These are phyloP conservation scores for Paraphoma sp. DNA, from an alignment of 2,329 filamentous ascomycete species.

Conservation along the genomic window DNA sequence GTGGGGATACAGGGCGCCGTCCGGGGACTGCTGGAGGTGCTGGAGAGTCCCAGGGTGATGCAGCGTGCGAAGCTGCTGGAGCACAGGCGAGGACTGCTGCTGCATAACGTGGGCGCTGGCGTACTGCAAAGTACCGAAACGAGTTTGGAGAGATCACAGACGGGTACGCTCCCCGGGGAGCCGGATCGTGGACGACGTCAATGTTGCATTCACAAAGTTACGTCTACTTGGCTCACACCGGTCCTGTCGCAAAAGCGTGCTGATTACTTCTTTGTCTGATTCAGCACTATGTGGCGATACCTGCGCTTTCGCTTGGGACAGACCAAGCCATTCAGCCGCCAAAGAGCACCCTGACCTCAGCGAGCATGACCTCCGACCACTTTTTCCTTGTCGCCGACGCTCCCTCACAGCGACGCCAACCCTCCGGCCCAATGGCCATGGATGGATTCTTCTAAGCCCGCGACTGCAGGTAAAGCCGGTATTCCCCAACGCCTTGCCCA, in stretches of 20 bases:
- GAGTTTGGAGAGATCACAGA: neutral
- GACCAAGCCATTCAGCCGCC: constrained; percentile 10
- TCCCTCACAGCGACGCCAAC: constrained; percentile 18
- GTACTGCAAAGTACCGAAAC: neutral
- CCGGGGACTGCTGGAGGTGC: constrained; percentile 37
- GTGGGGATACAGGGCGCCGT: constrained; percentile 29
- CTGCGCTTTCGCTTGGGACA: constrained; percentile 22
- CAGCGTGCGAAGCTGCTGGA: constrained; percentile 30
- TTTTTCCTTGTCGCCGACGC: constrained; percentile 3
- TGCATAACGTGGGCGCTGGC: neutral
- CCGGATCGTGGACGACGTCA: neutral
- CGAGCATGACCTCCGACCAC: constrained; percentile 6
- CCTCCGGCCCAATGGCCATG: neutral
- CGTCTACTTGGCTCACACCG: constrained; percentile 4
- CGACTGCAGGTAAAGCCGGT: constrained; percentile 22
- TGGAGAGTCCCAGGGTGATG: constrained; percentile 32
- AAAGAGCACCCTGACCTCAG: constrained; percentile 7
- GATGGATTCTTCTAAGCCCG: constrained; percentile 12
- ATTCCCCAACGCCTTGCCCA: constrained; percentile 48
- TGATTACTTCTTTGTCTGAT: constrained; percentile 37
- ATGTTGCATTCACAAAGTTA: neutral
- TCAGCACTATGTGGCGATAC: constrained; percentile 27
- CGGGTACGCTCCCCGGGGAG: neutral
- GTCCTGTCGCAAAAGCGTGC: constrained; percentile 16
- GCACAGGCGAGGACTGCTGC: constrained; percentile 12